A percentile compares a stretch with the other conserved stretches of the same genome.
These are phyloP conservation scores for Breviolum minutum DNA, from an alignment of 73 alveolate species.

Conservation along the genomic window DNA sequence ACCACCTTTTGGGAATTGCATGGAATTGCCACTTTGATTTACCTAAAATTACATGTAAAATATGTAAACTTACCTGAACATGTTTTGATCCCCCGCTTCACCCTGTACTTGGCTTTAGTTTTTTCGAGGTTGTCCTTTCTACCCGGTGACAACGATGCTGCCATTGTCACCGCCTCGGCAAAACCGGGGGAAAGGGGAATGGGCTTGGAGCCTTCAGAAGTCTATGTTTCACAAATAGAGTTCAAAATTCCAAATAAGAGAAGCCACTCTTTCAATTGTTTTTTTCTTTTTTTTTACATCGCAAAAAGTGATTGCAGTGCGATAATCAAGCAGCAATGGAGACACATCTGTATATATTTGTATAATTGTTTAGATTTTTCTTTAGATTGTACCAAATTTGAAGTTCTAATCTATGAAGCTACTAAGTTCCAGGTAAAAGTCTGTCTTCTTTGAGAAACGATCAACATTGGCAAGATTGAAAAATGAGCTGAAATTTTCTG, in stretches of 20 bases:
- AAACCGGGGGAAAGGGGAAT: not conserved
- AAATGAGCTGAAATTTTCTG: not conserved
- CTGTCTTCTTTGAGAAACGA: too few species aligned
- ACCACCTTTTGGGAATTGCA: too few species aligned
- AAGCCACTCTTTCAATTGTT: not conserved
- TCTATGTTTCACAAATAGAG: too few species aligned
- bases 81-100: too few species aligned
- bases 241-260: too few species aligned
- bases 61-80: too few species aligned
- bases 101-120: not conserved
- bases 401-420: not conserved
- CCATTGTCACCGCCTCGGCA: slow-evolving; percentile 26
- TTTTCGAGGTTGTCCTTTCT: slow-evolving; percentile 45
- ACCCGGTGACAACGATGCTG: slow-evolving; percentile 80
- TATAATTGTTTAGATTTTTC: not conserved
- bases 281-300: too few species aligned
- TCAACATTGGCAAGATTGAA: not conserved
- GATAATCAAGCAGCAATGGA: too few species aligned
- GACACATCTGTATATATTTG: not conserved
- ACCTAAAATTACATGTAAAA: too few species aligned
- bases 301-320: too few species aligned
- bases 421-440: not conserved
- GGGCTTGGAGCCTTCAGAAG: not conserved
- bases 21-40: too few species aligned
- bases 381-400: not conserved